Conservation (phyloP, 352 stramenopile species). For the Pythium phragmiticola region DNA sequence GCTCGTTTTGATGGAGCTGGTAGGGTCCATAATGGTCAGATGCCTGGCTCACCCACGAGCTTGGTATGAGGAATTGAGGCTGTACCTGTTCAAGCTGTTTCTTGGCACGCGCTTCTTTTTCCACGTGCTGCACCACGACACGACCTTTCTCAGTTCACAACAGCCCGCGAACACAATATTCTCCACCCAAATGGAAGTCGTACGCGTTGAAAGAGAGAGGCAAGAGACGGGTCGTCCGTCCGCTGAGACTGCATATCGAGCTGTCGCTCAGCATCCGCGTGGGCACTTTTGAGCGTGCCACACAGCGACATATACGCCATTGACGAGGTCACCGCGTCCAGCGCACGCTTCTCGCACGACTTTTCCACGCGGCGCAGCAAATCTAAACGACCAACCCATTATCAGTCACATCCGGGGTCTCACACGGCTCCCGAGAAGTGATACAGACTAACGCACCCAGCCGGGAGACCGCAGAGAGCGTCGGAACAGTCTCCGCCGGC, state of each 20-base stretch:
- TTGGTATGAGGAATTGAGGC: background rate
- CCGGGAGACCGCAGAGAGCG: slow-evolving; percentile 32
- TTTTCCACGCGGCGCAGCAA: slow-evolving; percentile 61
- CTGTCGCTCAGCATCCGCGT: slow-evolving; percentile 48
- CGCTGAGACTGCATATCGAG: slow-evolving; percentile 29
- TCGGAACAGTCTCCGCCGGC: slow-evolving; percentile 8
- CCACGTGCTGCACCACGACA: slow-evolving; percentile 23
- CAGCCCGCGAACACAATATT: slow-evolving; percentile 8
- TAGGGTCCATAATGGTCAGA: background rate
- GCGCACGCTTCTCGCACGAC: slow-evolving; percentile 59
- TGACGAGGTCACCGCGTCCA: slow-evolving; percentile 50
- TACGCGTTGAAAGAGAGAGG: slow-evolving; percentile 34
- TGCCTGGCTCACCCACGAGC: too few species aligned
- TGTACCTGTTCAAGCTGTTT: slow-evolving; percentile 34
- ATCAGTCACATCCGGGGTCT: background rate
- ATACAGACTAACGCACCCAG: slow-evolving; percentile 30
- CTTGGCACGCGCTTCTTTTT: slow-evolving; percentile 37
- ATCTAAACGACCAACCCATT: slow-evolving; percentile 30
- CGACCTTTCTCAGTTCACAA: background rate
- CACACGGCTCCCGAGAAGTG: background rate
- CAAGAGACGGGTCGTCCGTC: slow-evolving; percentile 16
- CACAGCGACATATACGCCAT: slow-evolving; percentile 59
- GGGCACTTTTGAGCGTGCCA: slow-evolving; percentile 54
- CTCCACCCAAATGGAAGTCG: background rate
- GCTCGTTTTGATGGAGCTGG: slow-evolving; percentile 42